Evolutionary conservation across 2,329 filamentous ascomycete species (phyloP).

Genomic region (Aspergillus intermedius): DNA sequence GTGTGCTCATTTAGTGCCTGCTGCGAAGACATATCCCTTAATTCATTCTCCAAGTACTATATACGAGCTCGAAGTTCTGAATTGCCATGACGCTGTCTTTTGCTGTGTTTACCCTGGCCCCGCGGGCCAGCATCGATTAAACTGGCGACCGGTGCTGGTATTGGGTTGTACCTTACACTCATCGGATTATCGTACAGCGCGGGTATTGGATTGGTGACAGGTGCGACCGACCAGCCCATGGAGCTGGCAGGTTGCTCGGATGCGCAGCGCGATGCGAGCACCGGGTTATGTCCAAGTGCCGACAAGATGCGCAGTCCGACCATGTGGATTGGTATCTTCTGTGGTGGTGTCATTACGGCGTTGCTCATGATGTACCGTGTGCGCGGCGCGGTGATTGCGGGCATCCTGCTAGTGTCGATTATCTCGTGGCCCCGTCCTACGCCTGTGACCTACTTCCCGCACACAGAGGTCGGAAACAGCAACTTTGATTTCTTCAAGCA

Average conservation of each 20-base stretch:
- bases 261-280: slow-evolving; percentile 33
- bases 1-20: no score
- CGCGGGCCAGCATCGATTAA: slow-evolving; percentile 63
- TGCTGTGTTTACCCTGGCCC: no score
- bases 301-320: slow-evolving; percentile 76
- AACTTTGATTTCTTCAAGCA: slow-evolving; percentile 82
- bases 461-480: slow-evolving; percentile 61
- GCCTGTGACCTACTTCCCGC: slow-evolving; percentile 72
- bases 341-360: slow-evolving; percentile 71
- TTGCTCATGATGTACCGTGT: slow-evolving; percentile 78
- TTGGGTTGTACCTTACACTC: slow-evolving; percentile 68
- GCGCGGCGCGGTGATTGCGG: slow-evolving; percentile 78
- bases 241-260: slow-evolving; percentile 67
- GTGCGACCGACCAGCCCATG: slow-evolving; percentile 60
- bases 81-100: no score
- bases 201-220: slow-evolving; percentile 72
- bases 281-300: slow-evolving; percentile 55
- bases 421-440: slow-evolving; percentile 81
- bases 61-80: no score
- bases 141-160: slow-evolving; percentile 76
- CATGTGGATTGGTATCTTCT: slow-evolving; percentile 86
- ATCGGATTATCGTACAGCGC: slow-evolving; percentile 68
- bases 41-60: no score
- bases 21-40: no score
- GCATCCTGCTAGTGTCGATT: slow-evolving; percentile 76